These are phyloP conservation scores for Xylariaceae sp. DNA, from an alignment of 2,329 filamentous ascomycete species.

Conservation along the genomic window DNA sequence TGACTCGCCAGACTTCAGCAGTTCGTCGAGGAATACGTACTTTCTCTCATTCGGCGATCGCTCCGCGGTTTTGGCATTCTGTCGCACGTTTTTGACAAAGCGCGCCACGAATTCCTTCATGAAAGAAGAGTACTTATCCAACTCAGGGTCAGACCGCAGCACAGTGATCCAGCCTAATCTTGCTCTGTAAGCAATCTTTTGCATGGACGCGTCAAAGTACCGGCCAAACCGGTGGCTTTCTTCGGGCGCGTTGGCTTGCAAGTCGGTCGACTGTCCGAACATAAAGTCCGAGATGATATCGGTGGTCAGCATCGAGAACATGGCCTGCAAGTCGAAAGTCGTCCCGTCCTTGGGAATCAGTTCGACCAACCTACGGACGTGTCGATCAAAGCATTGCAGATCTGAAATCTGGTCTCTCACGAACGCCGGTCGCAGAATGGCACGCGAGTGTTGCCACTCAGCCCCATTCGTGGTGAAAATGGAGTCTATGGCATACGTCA, in stretches of 20 bases:
- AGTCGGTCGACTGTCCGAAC: slow-evolving; percentile 40
- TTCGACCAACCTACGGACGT: slow-evolving; percentile 56
- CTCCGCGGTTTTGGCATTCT: slow-evolving; percentile 32
- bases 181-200: slow-evolving; percentile 33
- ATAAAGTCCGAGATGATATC: slow-evolving; percentile 64
- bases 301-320: slow-evolving; percentile 62
- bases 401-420: slow-evolving; percentile 55
- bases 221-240: slow-evolving; percentile 39
- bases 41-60: slow-evolving; percentile 31
- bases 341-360: slow-evolving; percentile 51
- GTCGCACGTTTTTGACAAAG: slow-evolving; percentile 33
- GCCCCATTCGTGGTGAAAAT: slow-evolving; percentile 52
- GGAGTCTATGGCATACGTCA: slow-evolving; percentile 27
- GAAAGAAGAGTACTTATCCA: slow-evolving; percentile 34
- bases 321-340: slow-evolving; percentile 54
- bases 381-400: slow-evolving; percentile 63
- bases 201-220: slow-evolving; percentile 44
- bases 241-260: slow-evolving; percentile 32
- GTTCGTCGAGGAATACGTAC: slow-evolving; percentile 54
- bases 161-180: slow-evolving; percentile 37
- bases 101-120: slow-evolving; percentile 43
- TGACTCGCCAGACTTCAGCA: slow-evolving; percentile 43
- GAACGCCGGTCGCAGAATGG: slow-evolving; percentile 50
- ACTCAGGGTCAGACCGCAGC: slow-evolving; percentile 33
- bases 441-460: slow-evolving; percentile 47